Evolutionary conservation across 495 filamentous ascomycete genomes (phyloP).

Genomic region (Clohesyomyces aquaticus): DNA sequence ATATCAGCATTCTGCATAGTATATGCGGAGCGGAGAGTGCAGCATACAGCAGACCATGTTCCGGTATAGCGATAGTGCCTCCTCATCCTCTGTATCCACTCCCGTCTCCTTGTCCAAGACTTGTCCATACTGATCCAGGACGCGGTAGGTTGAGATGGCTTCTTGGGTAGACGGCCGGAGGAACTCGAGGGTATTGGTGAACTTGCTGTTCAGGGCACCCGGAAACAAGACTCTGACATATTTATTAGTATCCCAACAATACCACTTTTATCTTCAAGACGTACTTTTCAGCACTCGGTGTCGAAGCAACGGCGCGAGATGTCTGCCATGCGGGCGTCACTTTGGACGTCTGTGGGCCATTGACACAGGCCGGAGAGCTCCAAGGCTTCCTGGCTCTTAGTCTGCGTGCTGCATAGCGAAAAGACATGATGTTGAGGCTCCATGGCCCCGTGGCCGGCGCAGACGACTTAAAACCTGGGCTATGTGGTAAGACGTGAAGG

Average conservation of each 20-base stretch:
- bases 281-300: conserved; percentile 36
- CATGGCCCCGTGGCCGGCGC: neutral
- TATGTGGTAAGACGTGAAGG: conserved; percentile 11
- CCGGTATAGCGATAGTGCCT: conserved; percentile 66
- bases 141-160: conserved; percentile 83
- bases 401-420: conserved; percentile 26
- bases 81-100: conserved; percentile 67
- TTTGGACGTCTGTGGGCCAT: conserved; percentile 21
- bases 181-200: conserved; percentile 78
- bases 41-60: conserved; percentile 66
- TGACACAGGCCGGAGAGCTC: conserved; percentile 1
- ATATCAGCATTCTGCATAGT: conserved; percentile 11
- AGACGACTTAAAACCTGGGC: conserved; percentile 26
- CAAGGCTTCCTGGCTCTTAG: conserved; percentile 1
- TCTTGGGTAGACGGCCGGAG: conserved; percentile 65
- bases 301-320: conserved; percentile 30
- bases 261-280: neutral
- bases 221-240: conserved; percentile 77
- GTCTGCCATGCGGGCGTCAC: conserved; percentile 21
- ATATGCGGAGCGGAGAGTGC: neutral
- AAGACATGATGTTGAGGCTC: conserved; percentile 26
- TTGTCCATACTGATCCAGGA: conserved; percentile 79
- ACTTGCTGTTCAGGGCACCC: conserved; percentile 91
- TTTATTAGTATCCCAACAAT: conserved; percentile 10
- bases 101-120: conserved; percentile 70